phyloP scores from a whole-genome alignment of 176 grass and related monocot species.

The Cenchrus fungigraminus region DNA sequence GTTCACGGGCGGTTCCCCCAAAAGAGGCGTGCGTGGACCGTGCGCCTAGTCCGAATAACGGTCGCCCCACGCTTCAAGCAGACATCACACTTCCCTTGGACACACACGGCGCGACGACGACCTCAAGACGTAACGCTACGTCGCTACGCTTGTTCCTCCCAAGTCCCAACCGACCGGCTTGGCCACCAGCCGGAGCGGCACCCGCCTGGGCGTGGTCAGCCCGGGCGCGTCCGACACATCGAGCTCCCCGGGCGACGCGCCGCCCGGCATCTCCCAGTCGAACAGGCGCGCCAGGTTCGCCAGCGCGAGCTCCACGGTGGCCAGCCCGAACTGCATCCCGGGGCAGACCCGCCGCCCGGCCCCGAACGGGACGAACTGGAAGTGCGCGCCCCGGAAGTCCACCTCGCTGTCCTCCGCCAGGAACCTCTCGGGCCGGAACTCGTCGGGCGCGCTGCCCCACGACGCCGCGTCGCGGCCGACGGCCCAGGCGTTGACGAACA shows the following conservation, averaged over 20 bases:
- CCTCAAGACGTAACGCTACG: neutral
- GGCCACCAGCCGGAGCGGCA: constrained; percentile 34
- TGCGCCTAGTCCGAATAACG: too few relatives aligned
- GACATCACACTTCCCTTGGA: too few relatives aligned
- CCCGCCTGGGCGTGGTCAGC: constrained; percentile 12
- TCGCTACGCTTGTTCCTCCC: neutral
- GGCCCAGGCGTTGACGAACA: constrained; percentile 69
- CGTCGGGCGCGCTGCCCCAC: constrained; percentile 45
- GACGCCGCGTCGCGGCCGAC: constrained; percentile 45
- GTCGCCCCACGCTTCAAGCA: too few relatives aligned
- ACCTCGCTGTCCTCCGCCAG: constrained; percentile 35
- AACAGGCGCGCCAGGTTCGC: constrained; percentile 45
- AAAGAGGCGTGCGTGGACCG: too few relatives aligned
- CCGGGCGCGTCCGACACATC: constrained; percentile 54
- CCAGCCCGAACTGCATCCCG: constrained; percentile 54
- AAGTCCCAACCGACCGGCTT: neutral
- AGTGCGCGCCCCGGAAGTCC: constrained; percentile 55
- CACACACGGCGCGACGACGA: neutral
- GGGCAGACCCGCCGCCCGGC: constrained; percentile 49
- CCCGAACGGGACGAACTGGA: constrained; percentile 61
- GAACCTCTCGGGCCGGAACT: constrained; percentile 53
- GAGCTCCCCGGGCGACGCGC: constrained; percentile 26
- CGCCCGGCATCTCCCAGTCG: constrained; percentile 59
- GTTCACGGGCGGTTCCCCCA: too few relatives aligned
- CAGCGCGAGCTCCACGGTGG: constrained; percentile 55